Conservation (phyloP, 179 eudicot genomes). For the Sideroxylon spinosum region DNA sequence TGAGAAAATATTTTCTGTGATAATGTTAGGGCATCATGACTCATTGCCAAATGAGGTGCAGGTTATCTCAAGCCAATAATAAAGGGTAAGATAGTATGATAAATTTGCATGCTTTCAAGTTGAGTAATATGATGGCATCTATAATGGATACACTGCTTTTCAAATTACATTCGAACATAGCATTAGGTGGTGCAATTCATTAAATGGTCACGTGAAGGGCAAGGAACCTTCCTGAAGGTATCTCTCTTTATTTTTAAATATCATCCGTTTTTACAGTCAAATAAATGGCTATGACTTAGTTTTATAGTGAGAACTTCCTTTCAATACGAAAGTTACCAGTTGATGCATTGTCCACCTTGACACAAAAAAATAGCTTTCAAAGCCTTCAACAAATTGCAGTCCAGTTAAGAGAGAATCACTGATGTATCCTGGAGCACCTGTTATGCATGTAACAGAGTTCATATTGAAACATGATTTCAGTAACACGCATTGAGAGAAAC, state of each 20-base stretch:
- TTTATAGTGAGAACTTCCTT: slow-evolving; percentile 10
- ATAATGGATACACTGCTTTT: neutral
- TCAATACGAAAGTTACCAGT: slow-evolving; percentile 53
- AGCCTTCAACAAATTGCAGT: slow-evolving; percentile 87
- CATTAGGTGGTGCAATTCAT: slow-evolving; percentile 3
- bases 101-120: neutral
- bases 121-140: neutral
- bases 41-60: neutral
- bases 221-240: neutral
- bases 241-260: neutral
- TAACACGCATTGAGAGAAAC: neutral
- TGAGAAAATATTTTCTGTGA: neutral
- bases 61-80: neutral
- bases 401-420: slow-evolving; percentile 94
- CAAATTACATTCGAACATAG: neutral
- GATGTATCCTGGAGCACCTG: slow-evolving; percentile 98
- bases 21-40: neutral
- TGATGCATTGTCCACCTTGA: slow-evolving; percentile 97
- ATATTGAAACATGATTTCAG: neutral
- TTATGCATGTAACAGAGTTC: slow-evolving; percentile 22
- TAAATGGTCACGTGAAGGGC: neutral
- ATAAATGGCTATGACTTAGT: neutral
- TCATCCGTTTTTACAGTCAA: neutral
- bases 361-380: slow-evolving; percentile 86
- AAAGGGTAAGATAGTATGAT: neutral